A percentile compares a stretch with the other conserved stretches of the same genome.
These are phyloP conservation scores for Penicillium malachiteum DNA, from an alignment of 495 filamentous ascomycete species.

Conservation along the genomic window DNA sequence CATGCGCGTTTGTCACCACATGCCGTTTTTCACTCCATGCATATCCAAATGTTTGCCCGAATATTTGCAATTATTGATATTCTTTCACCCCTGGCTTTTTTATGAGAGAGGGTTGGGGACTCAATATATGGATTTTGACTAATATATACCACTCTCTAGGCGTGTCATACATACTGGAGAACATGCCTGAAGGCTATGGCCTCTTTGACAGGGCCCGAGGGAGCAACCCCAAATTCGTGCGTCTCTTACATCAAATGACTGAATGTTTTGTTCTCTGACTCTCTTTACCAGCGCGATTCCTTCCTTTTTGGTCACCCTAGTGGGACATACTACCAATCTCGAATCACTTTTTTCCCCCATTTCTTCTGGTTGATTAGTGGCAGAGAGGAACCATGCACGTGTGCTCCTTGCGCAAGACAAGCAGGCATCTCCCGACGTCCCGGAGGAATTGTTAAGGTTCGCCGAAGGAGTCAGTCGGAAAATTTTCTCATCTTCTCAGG, in stretches of 20 bases:
- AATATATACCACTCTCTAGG: slow-evolving; percentile 25
- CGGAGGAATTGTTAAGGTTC: too few relatives aligned
- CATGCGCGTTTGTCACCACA: too few relatives aligned
- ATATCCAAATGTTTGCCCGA: too few relatives aligned
- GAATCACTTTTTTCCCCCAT: slow-evolving; percentile 55
- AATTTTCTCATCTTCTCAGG: too few relatives aligned
- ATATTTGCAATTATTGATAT: too few relatives aligned
- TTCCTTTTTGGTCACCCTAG: slow-evolving; percentile 58
- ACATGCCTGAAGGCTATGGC: slow-evolving; percentile 55
- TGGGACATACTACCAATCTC: slow-evolving; percentile 50
- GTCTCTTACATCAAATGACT: slow-evolving; percentile 9
- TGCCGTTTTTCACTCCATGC: too few relatives aligned
- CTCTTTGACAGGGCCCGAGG: slow-evolving; percentile 46
- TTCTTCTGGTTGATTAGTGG: slow-evolving; percentile 57
- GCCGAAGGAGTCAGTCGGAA: too few relatives aligned
- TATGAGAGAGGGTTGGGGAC: too few relatives aligned
- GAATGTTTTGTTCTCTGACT: neutral
- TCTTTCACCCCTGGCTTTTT: too few relatives aligned
- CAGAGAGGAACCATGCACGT: slow-evolving; percentile 32
- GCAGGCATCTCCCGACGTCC: too few relatives aligned
- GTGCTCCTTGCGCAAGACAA: slow-evolving; percentile 33
- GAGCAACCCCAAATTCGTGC: slow-evolving; percentile 36
- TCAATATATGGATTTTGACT: neutral
- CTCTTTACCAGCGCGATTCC: slow-evolving; percentile 39
- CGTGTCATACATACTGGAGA: slow-evolving; percentile 49